Evolutionary conservation across 129 eudicot species (phyloP), one percentile per base, ranked within the genome.

Genomic region (Glebionis coronaria): DNA sequence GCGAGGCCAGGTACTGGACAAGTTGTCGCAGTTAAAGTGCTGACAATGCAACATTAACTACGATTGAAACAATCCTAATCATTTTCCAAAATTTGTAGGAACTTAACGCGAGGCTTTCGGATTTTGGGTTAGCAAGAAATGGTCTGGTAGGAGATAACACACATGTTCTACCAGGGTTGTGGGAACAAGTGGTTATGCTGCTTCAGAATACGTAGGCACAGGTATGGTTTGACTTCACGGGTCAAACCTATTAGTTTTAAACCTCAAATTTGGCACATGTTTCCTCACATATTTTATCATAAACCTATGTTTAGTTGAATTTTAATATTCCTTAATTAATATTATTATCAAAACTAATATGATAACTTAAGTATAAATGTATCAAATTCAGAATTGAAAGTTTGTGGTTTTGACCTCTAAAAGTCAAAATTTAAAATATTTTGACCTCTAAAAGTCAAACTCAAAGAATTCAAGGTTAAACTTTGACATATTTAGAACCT

Each of bases 111-210:
- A 80, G 78, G 65, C 87, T 85, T 29, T 85, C 92, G 5, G 92
- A 85, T 80, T 85, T 85, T 16, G 92, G 92, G 71, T 68, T 83
- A 49, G 89, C 94, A 64, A 83, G 94, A 54, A 84, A 70, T 45
- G 94, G 94, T 53, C 94, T 89, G 0, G 74, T 76, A 35, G 94
- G 89, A 53, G 94, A 87, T 61, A 78, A 68, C 67, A 83, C 94
- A n/a, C 94, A 87, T 76, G 94, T 38, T 87, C 94, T 47, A 87
- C 94, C 12, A 81, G 89, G 51, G 86, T 87, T 70, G 82, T 87
- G 40, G 95, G 95, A 45, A 87, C 95, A 16, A 72, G 65, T 19
- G 95, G 95, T 63, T 87, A 87, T 76, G 95, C 95, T 12, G 95
- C 95, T 60, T 90, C 95, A 20, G 95, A 87, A 67, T 87, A 87